Percentiles rank a stretch among this genome's conserved stretches.
Conservation (phyloP, 306 rosid species). For the Quercus ilex region DNA sequence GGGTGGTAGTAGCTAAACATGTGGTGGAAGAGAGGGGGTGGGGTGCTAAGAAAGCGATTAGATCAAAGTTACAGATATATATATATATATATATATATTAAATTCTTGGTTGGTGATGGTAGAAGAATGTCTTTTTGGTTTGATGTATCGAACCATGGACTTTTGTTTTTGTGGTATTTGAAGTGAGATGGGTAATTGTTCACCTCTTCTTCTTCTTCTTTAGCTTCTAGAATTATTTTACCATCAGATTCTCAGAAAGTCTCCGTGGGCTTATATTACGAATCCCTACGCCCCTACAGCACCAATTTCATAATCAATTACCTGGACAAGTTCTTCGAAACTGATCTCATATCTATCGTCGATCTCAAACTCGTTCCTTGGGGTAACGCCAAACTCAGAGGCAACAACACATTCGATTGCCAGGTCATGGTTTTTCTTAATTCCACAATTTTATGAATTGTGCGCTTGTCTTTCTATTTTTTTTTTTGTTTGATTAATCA, state of each 20-base stretch:
- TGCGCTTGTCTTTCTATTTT: too few species aligned
- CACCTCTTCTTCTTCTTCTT: conserved; percentile 22
- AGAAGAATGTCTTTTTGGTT: too few species aligned
- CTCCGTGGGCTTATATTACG: conserved; percentile 65
- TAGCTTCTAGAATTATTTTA: conserved; percentile 7
- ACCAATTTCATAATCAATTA: conserved; percentile 60
- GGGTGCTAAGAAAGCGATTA: too few species aligned
- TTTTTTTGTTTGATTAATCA: too few species aligned
- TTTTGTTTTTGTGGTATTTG: too few species aligned
- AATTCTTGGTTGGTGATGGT: too few species aligned
- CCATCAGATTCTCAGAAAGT: conserved; percentile 53
- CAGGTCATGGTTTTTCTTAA: conserved; percentile 42
- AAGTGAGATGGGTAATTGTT: neutral
- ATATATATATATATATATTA: too few species aligned
- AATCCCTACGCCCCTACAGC: conserved; percentile 79
- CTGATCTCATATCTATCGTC: conserved; percentile 55
- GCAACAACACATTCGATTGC: conserved; percentile 57
- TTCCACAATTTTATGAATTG: neutral
- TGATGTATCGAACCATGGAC: too few species aligned
- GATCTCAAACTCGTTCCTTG: conserved; percentile 84
- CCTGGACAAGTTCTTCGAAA: conserved; percentile 55
- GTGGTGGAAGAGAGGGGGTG: too few species aligned
- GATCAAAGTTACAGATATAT: too few species aligned
- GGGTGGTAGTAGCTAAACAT: too few species aligned
- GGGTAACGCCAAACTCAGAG: conserved; percentile 69